Conservation (phyloP, 768 basidiomycete species). For the Amanita phalloides region DNA sequence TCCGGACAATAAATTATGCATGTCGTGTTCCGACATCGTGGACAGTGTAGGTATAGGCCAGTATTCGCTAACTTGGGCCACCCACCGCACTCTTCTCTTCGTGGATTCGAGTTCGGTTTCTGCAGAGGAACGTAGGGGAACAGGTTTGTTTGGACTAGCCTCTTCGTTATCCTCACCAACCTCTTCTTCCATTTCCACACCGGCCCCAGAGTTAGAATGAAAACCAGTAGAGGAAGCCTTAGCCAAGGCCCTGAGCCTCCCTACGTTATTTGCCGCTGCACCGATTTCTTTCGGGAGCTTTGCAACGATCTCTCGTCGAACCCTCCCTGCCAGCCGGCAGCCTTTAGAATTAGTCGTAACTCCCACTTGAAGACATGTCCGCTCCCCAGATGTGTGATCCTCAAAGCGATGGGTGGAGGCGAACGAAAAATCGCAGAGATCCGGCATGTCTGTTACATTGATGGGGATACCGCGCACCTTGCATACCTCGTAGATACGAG, state of each 20-base stretch:
- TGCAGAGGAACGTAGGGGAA: conserved; percentile 16
- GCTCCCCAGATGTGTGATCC: conserved; percentile 30
- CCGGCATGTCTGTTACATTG: conserved; percentile 82
- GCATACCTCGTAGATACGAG: conserved; percentile 45
- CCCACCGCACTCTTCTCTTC: conserved; percentile 78
- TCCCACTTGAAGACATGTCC: conserved; percentile 59
- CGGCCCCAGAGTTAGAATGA: neutral
- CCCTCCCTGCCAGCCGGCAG: conserved; percentile 70
- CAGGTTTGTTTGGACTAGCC: conserved; percentile 60
- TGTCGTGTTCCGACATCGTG: conserved; percentile 52
- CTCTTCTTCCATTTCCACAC: conserved; percentile 28
- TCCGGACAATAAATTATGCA: conserved; percentile 50
- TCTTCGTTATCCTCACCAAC: conserved; percentile 39
- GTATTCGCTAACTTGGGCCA: conserved; percentile 93
- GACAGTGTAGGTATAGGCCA: conserved; percentile 81
- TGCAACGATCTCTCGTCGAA: conserved; percentile 76
- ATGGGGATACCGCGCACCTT: conserved; percentile 52
- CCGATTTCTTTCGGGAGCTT: conserved; percentile 66
- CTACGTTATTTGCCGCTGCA: conserved; percentile 63
- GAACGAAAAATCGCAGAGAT: conserved; percentile 85
- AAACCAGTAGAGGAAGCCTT: conserved; percentile 14
- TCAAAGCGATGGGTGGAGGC: conserved; percentile 76
- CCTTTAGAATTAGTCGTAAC: conserved; percentile 90
- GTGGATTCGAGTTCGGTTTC: conserved; percentile 35
- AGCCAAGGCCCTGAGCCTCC: conserved; percentile 51